Evolutionary conservation across 2,329 filamentous ascomycete species (phyloP).

Genomic region (Xylaria sp.): DNA sequence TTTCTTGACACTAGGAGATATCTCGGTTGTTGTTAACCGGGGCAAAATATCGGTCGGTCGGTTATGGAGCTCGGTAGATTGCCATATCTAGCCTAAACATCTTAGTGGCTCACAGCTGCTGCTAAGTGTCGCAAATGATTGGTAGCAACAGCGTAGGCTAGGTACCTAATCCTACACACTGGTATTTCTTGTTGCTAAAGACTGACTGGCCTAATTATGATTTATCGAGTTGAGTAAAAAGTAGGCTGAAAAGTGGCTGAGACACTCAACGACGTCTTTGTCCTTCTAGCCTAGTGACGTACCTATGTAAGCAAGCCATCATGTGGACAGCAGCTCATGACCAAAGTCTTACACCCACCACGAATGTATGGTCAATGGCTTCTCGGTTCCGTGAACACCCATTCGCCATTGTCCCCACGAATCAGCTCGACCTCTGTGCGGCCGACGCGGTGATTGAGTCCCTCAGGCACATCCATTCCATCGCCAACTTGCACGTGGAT

Average conservation of each 20-base stretch:
- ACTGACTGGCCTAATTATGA: not conserved
- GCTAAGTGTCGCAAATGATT: not conserved
- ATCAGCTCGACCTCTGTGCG: conserved; percentile 51
- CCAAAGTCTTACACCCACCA: not conserved
- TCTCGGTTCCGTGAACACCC: conserved; percentile 50
- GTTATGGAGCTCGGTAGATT: conserved; percentile 35
- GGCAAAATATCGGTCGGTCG: conserved; percentile 34
- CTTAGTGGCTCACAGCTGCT: not conserved
- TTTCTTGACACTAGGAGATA: not conserved
- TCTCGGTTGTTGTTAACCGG: conserved; percentile 13
- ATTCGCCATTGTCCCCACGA: conserved; percentile 50
- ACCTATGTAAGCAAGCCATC: not conserved
- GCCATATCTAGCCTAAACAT: conserved; percentile 33
- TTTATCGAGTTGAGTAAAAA: conserved; percentile 9
- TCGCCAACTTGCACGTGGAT: conserved; percentile 49
- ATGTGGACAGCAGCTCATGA: not conserved
- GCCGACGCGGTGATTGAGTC: conserved; percentile 51
- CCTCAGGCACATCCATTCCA: conserved; percentile 53
- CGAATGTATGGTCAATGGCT: conserved; percentile 16
- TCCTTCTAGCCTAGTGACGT: not conserved
- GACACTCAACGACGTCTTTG: not conserved
- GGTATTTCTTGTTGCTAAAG: not conserved
- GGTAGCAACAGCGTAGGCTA: not conserved
- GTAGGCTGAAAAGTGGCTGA: conserved; percentile 1
- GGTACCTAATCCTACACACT: not conserved